A percentile compares a stretch with the other conserved stretches of the same genome.
Evolutionary conservation across 2,329 filamentous ascomycete genomes (phyloP).

Genomic region (Aspergillus japonicus): DNA sequence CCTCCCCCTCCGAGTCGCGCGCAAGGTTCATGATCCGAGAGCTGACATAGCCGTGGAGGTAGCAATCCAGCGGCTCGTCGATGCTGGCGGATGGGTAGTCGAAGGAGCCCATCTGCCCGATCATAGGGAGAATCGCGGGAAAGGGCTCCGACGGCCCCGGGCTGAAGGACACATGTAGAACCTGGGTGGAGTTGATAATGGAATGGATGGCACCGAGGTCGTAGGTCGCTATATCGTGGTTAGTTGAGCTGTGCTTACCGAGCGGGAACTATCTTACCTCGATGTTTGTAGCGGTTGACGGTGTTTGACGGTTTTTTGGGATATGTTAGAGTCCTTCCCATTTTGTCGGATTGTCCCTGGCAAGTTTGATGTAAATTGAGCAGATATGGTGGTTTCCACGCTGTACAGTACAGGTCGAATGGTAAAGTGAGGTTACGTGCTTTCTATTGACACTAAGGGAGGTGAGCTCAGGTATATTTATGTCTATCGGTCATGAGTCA

Average conservation of each 20-base stretch:
- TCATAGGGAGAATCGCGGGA: constrained; percentile 78
- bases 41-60: constrained; percentile 82
- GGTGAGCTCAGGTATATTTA: too few species aligned
- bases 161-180: constrained; percentile 79
- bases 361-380: neutral
- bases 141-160: constrained; percentile 63
- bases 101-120: constrained; percentile 77
- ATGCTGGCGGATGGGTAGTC: constrained; percentile 58
- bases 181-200: constrained; percentile 70
- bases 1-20: constrained; percentile 45
- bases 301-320: constrained; percentile 64
- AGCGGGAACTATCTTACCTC: constrained; percentile 49
- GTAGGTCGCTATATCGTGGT: constrained; percentile 59
- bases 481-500: neutral
- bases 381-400: too few species aligned
- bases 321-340: constrained; percentile 53
- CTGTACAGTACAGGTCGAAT: too few species aligned
- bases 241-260: constrained; percentile 1
- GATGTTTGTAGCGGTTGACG: constrained; percentile 64
- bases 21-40: constrained; percentile 71
- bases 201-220: constrained; percentile 69
- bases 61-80: constrained; percentile 68
- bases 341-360: constrained; percentile 15
- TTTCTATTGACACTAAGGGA: neutral
- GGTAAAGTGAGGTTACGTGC: neutral